Evolutionary conservation across 2,329 filamentous ascomycete genomes (phyloP), one percentile per base, ranked within the genome.

Genomic region (Zasmidium citrigriseum): DNA sequence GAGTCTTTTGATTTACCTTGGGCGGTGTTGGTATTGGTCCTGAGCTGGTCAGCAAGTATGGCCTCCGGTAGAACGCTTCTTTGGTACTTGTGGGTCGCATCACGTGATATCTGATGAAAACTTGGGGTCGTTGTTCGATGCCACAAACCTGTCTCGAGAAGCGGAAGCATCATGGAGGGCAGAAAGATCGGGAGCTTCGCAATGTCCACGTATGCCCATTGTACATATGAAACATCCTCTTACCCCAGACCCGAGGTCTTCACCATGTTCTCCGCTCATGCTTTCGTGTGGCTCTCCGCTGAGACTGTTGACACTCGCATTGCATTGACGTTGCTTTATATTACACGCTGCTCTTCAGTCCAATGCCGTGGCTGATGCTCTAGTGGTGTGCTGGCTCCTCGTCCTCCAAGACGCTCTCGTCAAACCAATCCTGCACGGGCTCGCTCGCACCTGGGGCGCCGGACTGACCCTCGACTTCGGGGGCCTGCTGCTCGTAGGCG

Each of bases 391-490:
- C 53, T 20, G 58, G 58, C 54, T 65, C 64, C 49, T 70, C 69
- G 54, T 71, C 69, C 63, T 69, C 67, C 18, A 57, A 48, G 24
- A 60, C 59, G 63, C 65, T 66, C 67, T 72, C 70, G 38, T 64
- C 67, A 53, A 72, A 72, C 91, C 92, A 97, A 73, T 86, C 84
- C 75, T 88, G 82, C 29, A 79, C 80, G 49, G 80, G 88, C 80
- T 78, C 79, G 61, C 88, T 83, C 57, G 84, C 81, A 66, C 82
- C 81, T 75, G 86, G 83, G 61, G 79, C 77, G 68, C 83, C 81
- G 67, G 89, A 86, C 78, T 91, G 86, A 67, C 93, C 93, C 83
- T 98, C 93, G 67, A 98, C 88, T 80, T 99, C 95, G 68, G 97
- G 93, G 70, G 88, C 85, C 84, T 96, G 91, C 76, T 81, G 85